phyloP scores from a whole-genome alignment of 306 rosid genomes.

The Vachellia pachyceras region DNA sequence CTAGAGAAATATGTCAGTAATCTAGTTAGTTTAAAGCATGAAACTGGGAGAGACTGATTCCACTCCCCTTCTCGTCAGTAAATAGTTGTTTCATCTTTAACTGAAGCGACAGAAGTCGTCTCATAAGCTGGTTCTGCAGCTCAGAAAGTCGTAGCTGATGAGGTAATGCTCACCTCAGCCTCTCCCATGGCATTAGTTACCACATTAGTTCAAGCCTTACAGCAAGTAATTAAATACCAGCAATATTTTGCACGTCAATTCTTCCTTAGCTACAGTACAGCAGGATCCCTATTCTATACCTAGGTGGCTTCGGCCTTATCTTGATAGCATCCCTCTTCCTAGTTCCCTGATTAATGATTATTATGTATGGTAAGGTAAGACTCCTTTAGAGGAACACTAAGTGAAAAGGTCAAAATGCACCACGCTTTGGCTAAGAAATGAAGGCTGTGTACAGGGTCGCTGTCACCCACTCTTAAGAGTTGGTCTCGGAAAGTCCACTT shows the following conservation, averaged over 20 bases:
- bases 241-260: background rate
- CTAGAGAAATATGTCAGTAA: background rate
- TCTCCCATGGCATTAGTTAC: background rate
- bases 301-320: background rate
- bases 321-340: background rate
- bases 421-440: background rate
- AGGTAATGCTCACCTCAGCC: background rate
- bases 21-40: background rate
- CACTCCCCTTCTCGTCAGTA: background rate
- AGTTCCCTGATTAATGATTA: background rate
- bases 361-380: background rate
- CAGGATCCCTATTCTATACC: background rate
- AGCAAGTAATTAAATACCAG: background rate
- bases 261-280: background rate
- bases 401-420: background rate
- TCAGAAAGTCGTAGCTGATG: background rate
- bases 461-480: background rate
- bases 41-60: background rate
- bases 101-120: background rate
- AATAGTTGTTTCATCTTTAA: background rate
- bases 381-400: background rate
- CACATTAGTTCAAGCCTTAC: background rate
- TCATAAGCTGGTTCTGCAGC: background rate
- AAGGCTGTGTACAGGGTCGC: background rate
- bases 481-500: background rate